phyloP scores from a whole-genome alignment of 345 rosid genomes.

The Theobroma cacao region DNA sequence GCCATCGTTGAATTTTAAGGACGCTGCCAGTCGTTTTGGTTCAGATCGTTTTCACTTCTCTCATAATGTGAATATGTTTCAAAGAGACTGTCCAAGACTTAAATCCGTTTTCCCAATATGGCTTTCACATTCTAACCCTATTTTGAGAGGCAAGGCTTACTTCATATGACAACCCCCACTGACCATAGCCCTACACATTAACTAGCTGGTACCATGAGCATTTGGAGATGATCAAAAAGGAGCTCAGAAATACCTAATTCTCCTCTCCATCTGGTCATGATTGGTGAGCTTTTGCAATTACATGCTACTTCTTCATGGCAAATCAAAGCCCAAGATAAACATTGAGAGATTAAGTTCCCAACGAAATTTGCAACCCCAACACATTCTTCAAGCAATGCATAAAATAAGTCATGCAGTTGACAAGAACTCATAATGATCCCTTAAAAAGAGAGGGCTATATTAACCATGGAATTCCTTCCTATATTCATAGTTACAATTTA shows the following conservation, averaged over 20 bases:
- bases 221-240: neutral
- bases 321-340: neutral
- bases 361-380: neutral
- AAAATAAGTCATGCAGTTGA: neutral
- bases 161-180: neutral
- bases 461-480: conserved; percentile 4
- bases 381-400: neutral
- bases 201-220: neutral
- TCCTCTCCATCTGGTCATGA: neutral
- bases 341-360: neutral
- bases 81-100: neutral
- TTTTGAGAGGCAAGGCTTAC: neutral
- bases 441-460: neutral
- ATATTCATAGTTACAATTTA: neutral
- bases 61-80: neutral
- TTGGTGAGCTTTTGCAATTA: neutral
- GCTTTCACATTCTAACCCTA: neutral
- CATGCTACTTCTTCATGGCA: neutral
- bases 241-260: neutral
- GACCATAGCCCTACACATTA: neutral
- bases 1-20: neutral
- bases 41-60: neutral
- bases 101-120: too few relatives aligned
- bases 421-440: neutral
- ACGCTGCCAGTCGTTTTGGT: neutral